Evolutionary conservation across 179 eudicot species (phyloP).

Genomic region (Patellifolia procumbens): DNA sequence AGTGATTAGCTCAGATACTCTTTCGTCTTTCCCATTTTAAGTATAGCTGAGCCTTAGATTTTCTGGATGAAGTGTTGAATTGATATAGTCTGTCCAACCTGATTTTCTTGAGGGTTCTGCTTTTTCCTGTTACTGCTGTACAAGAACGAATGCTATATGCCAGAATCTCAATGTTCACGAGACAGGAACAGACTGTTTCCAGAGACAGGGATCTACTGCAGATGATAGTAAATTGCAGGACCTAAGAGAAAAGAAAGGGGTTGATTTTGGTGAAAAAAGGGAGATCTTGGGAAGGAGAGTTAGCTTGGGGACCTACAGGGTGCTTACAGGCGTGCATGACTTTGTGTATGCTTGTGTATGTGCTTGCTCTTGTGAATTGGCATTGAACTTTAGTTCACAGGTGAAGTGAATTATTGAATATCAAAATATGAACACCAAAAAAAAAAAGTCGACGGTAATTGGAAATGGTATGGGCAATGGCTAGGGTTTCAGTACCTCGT

Average conservation of each 20-base stretch:
- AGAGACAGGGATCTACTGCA: not conserved
- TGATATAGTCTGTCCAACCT: not conserved
- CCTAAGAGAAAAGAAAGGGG: not conserved
- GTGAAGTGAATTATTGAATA: not conserved
- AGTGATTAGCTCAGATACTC: not conserved
- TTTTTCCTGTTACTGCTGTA: not conserved
- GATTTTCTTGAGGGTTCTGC: not conserved
- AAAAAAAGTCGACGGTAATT: not conserved
- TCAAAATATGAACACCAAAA: not conserved
- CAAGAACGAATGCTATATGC: not conserved
- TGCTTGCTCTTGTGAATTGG: not conserved
- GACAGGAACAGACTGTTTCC: not conserved
- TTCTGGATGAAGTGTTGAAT: not conserved
- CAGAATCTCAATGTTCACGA: not conserved
- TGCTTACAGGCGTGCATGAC: not conserved
- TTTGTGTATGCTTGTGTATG: not conserved
- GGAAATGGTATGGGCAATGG: not conserved
- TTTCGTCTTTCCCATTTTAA: not conserved
- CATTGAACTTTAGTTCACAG: not conserved
- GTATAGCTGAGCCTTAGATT: not conserved
- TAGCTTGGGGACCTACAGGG: not conserved
- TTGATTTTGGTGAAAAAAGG: not conserved
- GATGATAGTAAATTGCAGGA: not conserved
- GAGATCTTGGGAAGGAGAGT: not conserved
- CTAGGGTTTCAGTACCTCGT: not conserved